These are phyloP conservation scores for Alternaria metachromatica DNA, from an alignment of 2,329 filamentous ascomycete genomes.

Conservation along the genomic window DNA sequence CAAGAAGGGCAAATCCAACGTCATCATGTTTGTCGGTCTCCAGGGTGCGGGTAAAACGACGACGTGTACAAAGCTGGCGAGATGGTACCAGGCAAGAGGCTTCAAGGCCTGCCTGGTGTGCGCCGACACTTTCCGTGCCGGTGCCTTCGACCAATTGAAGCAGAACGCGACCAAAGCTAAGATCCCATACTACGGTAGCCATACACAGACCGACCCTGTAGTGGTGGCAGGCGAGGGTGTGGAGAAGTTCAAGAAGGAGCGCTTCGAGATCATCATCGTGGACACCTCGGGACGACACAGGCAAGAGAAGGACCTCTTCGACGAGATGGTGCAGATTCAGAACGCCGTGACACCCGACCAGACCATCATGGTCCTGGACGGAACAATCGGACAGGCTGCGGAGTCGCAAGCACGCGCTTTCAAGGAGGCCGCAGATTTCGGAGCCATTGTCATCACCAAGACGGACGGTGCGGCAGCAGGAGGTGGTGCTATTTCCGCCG, in stretches of 20 bases:
- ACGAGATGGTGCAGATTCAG: constrained; percentile 98
- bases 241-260: constrained; percentile 98
- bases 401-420: constrained; percentile 95
- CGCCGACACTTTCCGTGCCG: constrained; percentile 97
- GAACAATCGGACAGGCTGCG: constrained; percentile 94
- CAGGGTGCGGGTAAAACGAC: constrained; percentile 98
- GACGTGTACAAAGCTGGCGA: constrained; percentile 93
- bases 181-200: constrained; percentile 96
- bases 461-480: constrained; percentile 95
- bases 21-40: constrained; percentile 99
- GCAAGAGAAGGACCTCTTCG: constrained; percentile 93
- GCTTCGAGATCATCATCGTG: constrained; percentile 97
- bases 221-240: constrained; percentile 94
- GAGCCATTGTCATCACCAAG: constrained; percentile 98
- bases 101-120: constrained; percentile 95
- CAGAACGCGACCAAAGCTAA: constrained; percentile 99
- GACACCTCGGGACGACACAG: constrained; percentile 95
- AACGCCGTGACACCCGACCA: constrained; percentile 88
- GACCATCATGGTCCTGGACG: constrained; percentile 97
- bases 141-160: constrained; percentile 97
- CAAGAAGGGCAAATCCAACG: constrained; percentile 93
- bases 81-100: constrained; percentile 91
- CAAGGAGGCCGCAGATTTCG: constrained; percentile 96
- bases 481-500: constrained; percentile 95
- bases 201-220: constrained; percentile 95